These are phyloP conservation scores for Xanthoconium purpureum DNA, from an alignment of 768 basidiomycete species.

Conservation along the genomic window DNA sequence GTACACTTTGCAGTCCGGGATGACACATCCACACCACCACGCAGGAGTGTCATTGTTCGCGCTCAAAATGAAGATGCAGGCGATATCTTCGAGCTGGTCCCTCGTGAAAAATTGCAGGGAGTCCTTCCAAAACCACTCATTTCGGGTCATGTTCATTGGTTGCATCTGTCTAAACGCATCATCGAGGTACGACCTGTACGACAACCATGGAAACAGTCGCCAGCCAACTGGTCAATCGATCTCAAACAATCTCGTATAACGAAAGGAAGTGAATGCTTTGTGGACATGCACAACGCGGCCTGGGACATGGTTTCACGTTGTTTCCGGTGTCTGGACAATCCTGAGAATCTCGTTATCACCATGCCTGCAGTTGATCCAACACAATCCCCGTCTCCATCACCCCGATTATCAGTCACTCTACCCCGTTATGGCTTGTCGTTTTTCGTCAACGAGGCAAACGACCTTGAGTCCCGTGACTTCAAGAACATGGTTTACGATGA, in stretches of 20 bases:
- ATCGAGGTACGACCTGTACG: background rate
- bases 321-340: background rate
- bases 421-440: background rate
- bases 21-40: constrained; percentile 6
- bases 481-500: background rate
- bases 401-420: background rate
- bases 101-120: constrained; percentile 1
- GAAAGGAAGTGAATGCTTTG: background rate
- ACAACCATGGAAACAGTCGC: background rate
- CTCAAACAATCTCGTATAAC: background rate
- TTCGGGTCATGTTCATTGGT: background rate
- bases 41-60: constrained; percentile 7
- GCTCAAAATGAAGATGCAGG: background rate
- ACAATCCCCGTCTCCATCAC: background rate
- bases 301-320: background rate
- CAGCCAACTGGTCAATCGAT: background rate
- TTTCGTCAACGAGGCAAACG: no score
- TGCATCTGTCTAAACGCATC: background rate
- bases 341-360: background rate
- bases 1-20: no score
- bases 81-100: constrained; percentile 18
- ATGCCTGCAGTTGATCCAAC: background rate
- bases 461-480: background rate
- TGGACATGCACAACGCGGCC: background rate
- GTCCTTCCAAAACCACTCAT: constrained; percentile 18